A percentile compares a stretch with the other conserved stretches of the same genome.
Evolutionary conservation across 306 rosid species (phyloP).

Genomic region (Gastrolobium villosum): DNA sequence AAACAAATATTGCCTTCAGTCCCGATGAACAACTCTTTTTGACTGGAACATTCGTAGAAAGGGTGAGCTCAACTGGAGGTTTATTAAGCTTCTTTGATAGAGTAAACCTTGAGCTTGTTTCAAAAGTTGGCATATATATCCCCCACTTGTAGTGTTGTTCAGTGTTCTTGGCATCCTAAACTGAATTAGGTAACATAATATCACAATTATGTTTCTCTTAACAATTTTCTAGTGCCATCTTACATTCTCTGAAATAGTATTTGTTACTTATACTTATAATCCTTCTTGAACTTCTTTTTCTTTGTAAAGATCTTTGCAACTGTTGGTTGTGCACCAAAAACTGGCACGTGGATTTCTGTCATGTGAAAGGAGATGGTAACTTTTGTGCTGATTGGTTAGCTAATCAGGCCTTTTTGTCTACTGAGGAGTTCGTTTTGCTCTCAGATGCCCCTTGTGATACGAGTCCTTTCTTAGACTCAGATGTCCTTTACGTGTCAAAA

Average conservation of each 20-base stretch:
- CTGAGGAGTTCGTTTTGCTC: no score
- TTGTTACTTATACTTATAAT: slow-evolving; percentile 36
- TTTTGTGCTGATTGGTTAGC: no score
- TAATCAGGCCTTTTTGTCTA: no score
- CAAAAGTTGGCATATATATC: slow-evolving; percentile 92
- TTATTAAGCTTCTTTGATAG: slow-evolving; percentile 87
- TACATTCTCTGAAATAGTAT: slow-evolving; percentile 35
- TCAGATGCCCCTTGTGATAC: no score
- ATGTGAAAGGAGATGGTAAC: no score
- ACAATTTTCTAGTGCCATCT: slow-evolving; percentile 31
- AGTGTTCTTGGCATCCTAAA: slow-evolving; percentile 95
- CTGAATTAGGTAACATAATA: slow-evolving; percentile 78
- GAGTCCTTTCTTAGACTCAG: no score
- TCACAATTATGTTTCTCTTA: slow-evolving; percentile 24
- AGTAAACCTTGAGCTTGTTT: slow-evolving; percentile 83
- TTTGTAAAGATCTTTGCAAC: slow-evolving; percentile 81
- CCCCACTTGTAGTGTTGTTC: slow-evolving; percentile 85
- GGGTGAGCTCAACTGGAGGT: slow-evolving; percentile 84
- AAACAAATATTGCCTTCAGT: slow-evolving; percentile 89
- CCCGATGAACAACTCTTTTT: slow-evolving; percentile 90
- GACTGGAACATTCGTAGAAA: slow-evolving; percentile 93
- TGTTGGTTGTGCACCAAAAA: no score
- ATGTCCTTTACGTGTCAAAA: no score
- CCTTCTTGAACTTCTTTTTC: slow-evolving; percentile 37
- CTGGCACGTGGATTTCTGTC: no score